Evolutionary conservation across 768 basidiomycete genomes (phyloP), one percentile per base, ranked within the genome.

Genomic region (Pilatotrama ljubarskyi): DNA sequence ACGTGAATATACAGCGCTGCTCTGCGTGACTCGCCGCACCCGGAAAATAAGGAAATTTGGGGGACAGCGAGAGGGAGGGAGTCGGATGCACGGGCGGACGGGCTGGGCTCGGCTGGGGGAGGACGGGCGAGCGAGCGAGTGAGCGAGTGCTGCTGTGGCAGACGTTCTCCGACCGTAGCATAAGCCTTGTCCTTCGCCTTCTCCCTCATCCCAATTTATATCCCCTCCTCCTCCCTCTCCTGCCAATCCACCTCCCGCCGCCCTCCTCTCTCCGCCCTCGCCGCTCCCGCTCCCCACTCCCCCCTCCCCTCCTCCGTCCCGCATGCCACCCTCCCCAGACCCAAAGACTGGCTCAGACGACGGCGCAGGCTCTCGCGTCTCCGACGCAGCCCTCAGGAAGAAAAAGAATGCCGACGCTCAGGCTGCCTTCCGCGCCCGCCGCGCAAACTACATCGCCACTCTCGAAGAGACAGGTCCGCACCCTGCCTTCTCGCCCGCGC

Each of bases 321-420:
- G 60, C 51, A 73, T 71, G 65, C 72, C 72, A 26, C 61, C 64
- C 61, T 71, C 72, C 59, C 63, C 64, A 64, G 62, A 71, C 61
- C 67, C 76, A 50, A 75, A 73, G 57, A 72, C 75, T 40, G 69
- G 66, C 72, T 75, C 78, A 65, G 61, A 72, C 54, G 75, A 76
- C 68, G 72, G 74, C 72, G 69, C 72, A 67, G 61, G 73, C 35
- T 36, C 77, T 44, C 80, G 81, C 63, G 71, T 86, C 71, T 80
- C 86, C 64, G 87, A 90, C 73, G 81, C 87, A 13, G 85, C 86
- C 35, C 78, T 89, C 67, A 78, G 90, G 64, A 91, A 91, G 78
- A 91, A 90, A 80, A 93, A 93, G 77, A 93, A 93, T 68, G 91
- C 91, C 36, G 89, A 92, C 70, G 91, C 91, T 2, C 91, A 93